Conservation (phyloP, 192 early-diverging fungal genomes). For the Rhizoclosmatium globosum region DNA sequence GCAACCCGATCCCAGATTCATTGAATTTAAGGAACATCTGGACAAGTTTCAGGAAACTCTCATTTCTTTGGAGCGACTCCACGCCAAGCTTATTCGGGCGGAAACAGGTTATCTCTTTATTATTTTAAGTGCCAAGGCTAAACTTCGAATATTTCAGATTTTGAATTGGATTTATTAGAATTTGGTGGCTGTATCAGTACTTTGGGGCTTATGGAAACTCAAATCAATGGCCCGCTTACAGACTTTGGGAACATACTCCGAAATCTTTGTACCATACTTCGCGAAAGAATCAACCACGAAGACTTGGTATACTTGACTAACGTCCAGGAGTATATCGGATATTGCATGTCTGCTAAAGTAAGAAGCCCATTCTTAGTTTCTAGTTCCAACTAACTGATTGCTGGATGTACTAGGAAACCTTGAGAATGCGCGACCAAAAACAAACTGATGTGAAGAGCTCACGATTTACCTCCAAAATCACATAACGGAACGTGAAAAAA, state of each 20-base stretch:
- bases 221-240: conserved; percentile 77
- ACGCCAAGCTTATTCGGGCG: conserved; percentile 67
- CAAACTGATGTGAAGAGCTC: conserved; percentile 93
- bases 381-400: neutral
- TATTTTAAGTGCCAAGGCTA: neutral
- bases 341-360: conserved; percentile 81
- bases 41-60: conserved; percentile 90
- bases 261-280: conserved; percentile 71
- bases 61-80: conserved; percentile 84
- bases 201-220: conserved; percentile 85
- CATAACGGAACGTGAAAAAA: conserved; percentile 74
- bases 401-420: conserved; percentile 62
- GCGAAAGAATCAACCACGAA: conserved; percentile 68
- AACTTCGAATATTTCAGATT: conserved; percentile 54
- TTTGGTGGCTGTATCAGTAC: conserved; percentile 81
- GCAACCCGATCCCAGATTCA: conserved; percentile 86
- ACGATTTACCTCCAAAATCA: conserved; percentile 79
- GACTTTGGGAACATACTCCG: conserved; percentile 79
- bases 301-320: conserved; percentile 78
- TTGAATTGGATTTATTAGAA: conserved; percentile 80
- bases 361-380: neutral
- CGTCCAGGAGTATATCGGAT: conserved; percentile 85
- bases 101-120: conserved; percentile 62
- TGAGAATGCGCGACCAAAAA: conserved; percentile 90
- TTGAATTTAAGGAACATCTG: conserved; percentile 81